Percentiles rank a stretch among this genome's conserved stretches.
Conservation (phyloP, 2,329 filamentous ascomycete species). For the Claviceps digitariae region DNA sequence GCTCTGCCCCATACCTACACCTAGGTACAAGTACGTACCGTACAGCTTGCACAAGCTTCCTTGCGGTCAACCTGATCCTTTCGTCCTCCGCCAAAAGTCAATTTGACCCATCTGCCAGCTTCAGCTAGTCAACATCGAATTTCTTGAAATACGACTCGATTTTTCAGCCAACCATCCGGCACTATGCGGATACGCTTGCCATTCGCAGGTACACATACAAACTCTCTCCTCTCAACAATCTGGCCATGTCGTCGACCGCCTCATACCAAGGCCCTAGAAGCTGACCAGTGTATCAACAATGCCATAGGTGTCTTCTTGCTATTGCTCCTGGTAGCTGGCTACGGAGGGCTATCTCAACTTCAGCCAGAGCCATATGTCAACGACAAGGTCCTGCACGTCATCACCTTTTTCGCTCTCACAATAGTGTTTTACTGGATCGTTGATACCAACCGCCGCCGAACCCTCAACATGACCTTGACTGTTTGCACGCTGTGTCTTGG, state of each 20-base stretch:
- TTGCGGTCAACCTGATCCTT: background rate
- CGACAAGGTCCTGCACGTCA: constrained; percentile 78
- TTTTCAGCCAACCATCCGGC: background rate
- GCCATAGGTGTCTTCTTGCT: constrained; percentile 51
- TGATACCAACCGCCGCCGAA: constrained; percentile 77
- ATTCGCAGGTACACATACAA: constrained; percentile 3
- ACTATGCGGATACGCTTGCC: constrained; percentile 6
- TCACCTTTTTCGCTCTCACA: constrained; percentile 85
- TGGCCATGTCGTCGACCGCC: background rate
- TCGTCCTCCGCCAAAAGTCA: background rate
- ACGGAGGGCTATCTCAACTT: constrained; percentile 60
- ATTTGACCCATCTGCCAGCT: background rate
- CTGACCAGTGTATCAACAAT: constrained; percentile 6
- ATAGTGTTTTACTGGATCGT: constrained; percentile 91
- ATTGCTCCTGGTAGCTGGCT: constrained; percentile 63
- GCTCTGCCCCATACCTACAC: background rate
- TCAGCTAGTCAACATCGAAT: background rate
- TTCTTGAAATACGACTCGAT: background rate
- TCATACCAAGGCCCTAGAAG: background rate
- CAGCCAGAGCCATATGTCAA: constrained; percentile 50
- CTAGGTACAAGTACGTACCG: too few species aligned
- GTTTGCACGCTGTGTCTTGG: constrained; percentile 62
- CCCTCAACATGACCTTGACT: constrained; percentile 68
- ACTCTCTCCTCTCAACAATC: background rate
- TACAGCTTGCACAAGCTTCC: background rate